A percentile compares a stretch with the other conserved stretches of the same genome.
These are phyloP conservation scores for Tolypocladium amazonense DNA, from an alignment of 2,329 filamentous ascomycete species.

Conservation along the genomic window DNA sequence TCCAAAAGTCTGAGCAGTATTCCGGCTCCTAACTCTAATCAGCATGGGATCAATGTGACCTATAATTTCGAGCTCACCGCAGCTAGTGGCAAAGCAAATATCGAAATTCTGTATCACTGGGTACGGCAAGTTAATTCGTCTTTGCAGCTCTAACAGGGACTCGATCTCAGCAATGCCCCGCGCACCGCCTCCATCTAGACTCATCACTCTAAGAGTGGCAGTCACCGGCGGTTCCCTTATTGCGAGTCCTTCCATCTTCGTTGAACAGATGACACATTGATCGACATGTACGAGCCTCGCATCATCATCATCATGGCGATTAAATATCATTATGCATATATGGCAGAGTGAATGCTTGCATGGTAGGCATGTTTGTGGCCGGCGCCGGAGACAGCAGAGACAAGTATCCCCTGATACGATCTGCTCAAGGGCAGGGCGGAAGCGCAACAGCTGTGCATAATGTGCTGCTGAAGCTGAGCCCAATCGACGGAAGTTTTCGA, in stretches of 20 bases:
- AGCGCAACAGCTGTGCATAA: not conserved
- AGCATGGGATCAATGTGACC: no score
- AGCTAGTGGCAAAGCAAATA: not conserved
- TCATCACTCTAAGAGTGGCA: not conserved
- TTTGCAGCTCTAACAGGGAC: not conserved
- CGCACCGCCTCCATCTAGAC: not conserved
- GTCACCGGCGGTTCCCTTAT: not conserved
- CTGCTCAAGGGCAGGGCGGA: not conserved
- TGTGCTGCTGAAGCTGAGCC: not conserved
- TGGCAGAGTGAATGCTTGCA: not conserved
- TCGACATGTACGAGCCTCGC: not conserved
- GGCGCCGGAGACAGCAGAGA: not conserved
- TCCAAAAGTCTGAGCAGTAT: not conserved
- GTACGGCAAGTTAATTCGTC: not conserved
- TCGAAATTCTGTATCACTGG: not conserved
- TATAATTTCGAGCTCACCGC: not conserved
- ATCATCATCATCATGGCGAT: not conserved
- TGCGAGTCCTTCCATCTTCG: not conserved
- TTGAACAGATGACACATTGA: not conserved
- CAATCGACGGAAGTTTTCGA: not conserved
- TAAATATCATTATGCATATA: not conserved
- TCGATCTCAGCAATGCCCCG: not conserved
- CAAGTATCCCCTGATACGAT: not conserved
- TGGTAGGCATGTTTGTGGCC: not conserved
- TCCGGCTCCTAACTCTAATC: not conserved